Evolutionary conservation across 208 protist genomes (phyloP), one percentile per base, ranked within the genome.

Genomic region (Trypanosoma melophagium): DNA sequence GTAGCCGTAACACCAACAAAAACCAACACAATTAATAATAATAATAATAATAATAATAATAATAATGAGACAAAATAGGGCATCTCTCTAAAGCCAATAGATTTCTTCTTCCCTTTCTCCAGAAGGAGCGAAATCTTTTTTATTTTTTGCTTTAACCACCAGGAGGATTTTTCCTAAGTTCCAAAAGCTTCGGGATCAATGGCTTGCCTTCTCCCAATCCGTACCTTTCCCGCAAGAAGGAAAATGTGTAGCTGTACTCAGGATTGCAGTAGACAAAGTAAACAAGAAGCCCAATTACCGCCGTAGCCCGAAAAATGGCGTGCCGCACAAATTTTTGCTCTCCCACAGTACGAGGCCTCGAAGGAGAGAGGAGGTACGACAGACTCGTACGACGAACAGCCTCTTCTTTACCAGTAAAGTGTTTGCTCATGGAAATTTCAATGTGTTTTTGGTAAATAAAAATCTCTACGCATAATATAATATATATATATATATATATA

Each of bases 251-350:
- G 51, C 85, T 93, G 63, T 83, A 86, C 73, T 96, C 84, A 0
- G 90, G 90, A 51, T 96, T 96, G 80, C 85, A 92, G 62, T 95
- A 95, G n/a, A 92, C 72, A 72, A 95, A 93, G 64, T 93, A 93
- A 13, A 81, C 24, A 41, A 78, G 8, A 38, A 85, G 58, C 0
- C 44, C 31, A 12, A 95, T 60, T 51, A 86, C 7, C 2, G 68
- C 35, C 0, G 56, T 69, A 0, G 60, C 77, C 25, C 89, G 86
- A 31, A 70, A 74, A 24, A 80, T 77, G 57, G 77, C 81, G 65
- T 92, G 89, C 3, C 70, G 63, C 17, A 87, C 47, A 55, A 92
- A 95, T 8, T 70, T 79, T 22, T 74, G 35, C 41, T 95, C 89
- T 0, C 74, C 79, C 0, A 65, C 68, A 28, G 76, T 79, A 17